Evolutionary conservation across 805 yeast species (phyloP).

Genomic region (Candida easanensis): DNA sequence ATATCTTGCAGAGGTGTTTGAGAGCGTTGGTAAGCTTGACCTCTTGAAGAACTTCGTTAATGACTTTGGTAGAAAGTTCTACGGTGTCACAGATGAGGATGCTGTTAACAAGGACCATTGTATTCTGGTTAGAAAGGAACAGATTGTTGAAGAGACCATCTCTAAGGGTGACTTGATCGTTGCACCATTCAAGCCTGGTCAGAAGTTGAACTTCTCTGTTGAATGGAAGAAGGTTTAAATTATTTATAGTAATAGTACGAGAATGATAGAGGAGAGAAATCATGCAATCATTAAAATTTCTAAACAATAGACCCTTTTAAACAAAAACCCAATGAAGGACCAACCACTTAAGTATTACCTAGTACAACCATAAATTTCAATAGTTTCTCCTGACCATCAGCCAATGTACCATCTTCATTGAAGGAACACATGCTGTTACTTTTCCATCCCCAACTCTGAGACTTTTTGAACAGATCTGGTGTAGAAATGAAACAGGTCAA

Average conservation of each 20-base stretch:
- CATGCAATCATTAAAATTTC: background rate
- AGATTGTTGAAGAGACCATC: constrained; percentile 57
- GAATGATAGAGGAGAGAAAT: background rate
- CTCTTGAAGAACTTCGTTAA: constrained; percentile 73
- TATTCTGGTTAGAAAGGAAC: constrained; percentile 51
- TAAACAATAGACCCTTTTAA: background rate
- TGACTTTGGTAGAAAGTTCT: constrained; percentile 70
- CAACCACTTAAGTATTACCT: constrained; percentile 36
- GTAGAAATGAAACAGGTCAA: constrained; percentile 53
- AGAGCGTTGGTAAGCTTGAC: constrained; percentile 57
- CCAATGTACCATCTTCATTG: constrained; percentile 45
- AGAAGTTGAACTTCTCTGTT: constrained; percentile 63
- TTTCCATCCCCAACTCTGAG: constrained; percentile 66
- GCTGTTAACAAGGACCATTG: constrained; percentile 46
- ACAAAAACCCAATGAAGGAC: background rate
- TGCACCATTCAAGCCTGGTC: constrained; percentile 88
- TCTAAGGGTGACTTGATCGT: constrained; percentile 47
- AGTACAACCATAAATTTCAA: constrained; percentile 48
- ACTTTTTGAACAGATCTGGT: constrained; percentile 49
- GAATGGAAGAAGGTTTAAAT: constrained; percentile 53
- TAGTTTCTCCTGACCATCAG: constrained; percentile 41
- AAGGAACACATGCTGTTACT: constrained; percentile 52
- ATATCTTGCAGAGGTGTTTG: constrained; percentile 86
- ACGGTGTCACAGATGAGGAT: constrained; percentile 48
- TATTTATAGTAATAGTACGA: background rate